Evolutionary conservation across 352 stramenopile genomes (phyloP), one percentile per base, ranked within the genome.

Genomic region (Aphanomyces euteiches): DNA sequence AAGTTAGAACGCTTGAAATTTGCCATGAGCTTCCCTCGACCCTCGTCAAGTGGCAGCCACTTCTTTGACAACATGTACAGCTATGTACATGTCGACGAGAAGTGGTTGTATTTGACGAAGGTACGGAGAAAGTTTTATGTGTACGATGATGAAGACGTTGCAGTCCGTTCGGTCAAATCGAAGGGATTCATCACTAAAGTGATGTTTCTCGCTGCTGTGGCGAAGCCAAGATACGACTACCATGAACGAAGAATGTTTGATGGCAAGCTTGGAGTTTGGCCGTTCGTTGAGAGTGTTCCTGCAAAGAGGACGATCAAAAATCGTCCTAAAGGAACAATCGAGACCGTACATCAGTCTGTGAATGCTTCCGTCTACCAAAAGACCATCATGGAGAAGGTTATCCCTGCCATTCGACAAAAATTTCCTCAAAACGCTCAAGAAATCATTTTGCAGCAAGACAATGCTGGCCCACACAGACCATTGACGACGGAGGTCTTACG

Each of bases 51-150:
- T 34, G 50, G 50, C 6, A 34, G 17, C 50, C 50, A 58, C 50
- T 17, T 7, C 50, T 58, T 58, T 34, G 13, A 12, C 13, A 36
- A 17, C 17, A 58, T 58, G 50, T 36, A 7, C 50, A n/a, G 34
- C 19, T 17, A 36, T 34, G 50, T 58, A 6, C 50, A 58, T 34
- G 19, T 58, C 7, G 50, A 58, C 17, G 50, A 58, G 17, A 58
- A 58, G 50, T 58, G 50, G 50, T 58, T 58, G 7, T 58, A 36
- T 34, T 7, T 58, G 50, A 58, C 50, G 6, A 58, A 58, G 50
- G 43, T 15, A 48, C 8, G 15, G 15, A 48, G 15, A 15, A 48
- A 48, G 43, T 48, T 48, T 15, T 48, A 58, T 21, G 13, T 58
- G 6, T 58, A 58, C 50, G 50, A 58, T 21, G 50, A 58, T 21